A percentile compares a stretch with the other conserved stretches of the same genome.
These are phyloP conservation scores for Candida dubliniensis DNA, from an alignment of 1,139 yeast genomes.

Conservation along the genomic window DNA sequence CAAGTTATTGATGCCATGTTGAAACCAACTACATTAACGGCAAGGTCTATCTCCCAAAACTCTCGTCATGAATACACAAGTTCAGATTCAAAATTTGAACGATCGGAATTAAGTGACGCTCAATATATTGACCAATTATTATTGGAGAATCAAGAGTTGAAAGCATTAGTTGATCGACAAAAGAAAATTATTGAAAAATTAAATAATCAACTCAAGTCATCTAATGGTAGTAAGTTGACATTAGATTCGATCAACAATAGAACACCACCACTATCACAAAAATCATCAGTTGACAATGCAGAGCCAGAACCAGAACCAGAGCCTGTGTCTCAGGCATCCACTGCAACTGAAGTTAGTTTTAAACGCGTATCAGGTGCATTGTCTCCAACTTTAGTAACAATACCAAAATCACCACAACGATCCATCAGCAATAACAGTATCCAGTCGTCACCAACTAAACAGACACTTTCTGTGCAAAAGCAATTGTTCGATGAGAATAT, in stretches of 20 bases:
- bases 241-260: too few relatives aligned
- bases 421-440: not conserved
- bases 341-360: too few relatives aligned
- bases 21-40: not conserved
- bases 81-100: conserved; percentile 38
- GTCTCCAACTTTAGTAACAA: not conserved
- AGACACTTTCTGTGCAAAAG: not conserved
- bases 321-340: too few relatives aligned
- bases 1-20: not conserved
- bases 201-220: not conserved
- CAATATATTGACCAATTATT: conserved; percentile 38
- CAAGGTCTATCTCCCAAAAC: not conserved
- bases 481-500: not conserved
- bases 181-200: conserved; percentile 6
- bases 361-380: not conserved
- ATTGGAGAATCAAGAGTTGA: conserved; percentile 39
- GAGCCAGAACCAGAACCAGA: too few relatives aligned
- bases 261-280: too few relatives aligned
- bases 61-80: conserved; percentile 26
- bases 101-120: conserved; percentile 28
- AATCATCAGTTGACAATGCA: too few relatives aligned
- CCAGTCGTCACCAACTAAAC: not conserved
- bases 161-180: conserved; percentile 9
- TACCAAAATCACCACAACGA: not conserved
- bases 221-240: too few relatives aligned